Base-by-base conservation (phyloP, 495 filamentous ascomycete species). In the Immersiella caudata region DNA sequence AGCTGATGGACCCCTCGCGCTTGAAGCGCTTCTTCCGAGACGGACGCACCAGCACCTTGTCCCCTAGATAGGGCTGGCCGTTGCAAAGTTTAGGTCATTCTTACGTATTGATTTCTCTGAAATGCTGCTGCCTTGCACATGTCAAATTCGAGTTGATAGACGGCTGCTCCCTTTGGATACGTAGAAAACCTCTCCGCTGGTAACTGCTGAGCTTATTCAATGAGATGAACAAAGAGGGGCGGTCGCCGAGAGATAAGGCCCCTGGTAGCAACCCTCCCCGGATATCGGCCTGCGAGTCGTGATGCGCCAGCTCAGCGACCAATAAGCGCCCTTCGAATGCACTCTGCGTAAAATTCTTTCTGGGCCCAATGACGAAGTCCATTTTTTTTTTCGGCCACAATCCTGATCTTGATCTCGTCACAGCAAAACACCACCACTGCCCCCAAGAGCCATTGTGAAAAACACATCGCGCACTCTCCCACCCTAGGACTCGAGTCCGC, bases 371-470 rank as follows among this genome's bases (percentile, higher is more conserved):
- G 68, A 66, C 66, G 35, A 66, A 33, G 52, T 60, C 40, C 64
- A 70, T 55, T 68, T 68, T 64, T 68, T 66, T 35, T 63, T 26
- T 64, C 29, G n/a, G n/a, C 60, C 54, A 62, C 59, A 64, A 62
- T 67, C 55, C 55, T 65, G 51, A 21, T 65, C 51, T 35, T 20
- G 35, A 65, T 40, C 35, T 65, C 63, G 22, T 57, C 52, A 65
- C 36, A 25, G 29, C 63, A 65, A 63, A 63, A 49, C 63, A 65
- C 29, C 52, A 22, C 27, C 16, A 21, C 5, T 20, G 27, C 52
- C 27, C 25, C 25, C 27, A 27, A 26, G 63, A 65, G 56, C 16
- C 33, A 36, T 46, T 21, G 14, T 46, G 54, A 65, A 33, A 33
- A 62, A 59, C 56, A 55, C 6, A 8, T 1, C 52, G 26, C 26